These are phyloP conservation scores for Maudiozyma bulderi DNA, from an alignment of 805 yeast genomes.

Conservation along the genomic window DNA sequence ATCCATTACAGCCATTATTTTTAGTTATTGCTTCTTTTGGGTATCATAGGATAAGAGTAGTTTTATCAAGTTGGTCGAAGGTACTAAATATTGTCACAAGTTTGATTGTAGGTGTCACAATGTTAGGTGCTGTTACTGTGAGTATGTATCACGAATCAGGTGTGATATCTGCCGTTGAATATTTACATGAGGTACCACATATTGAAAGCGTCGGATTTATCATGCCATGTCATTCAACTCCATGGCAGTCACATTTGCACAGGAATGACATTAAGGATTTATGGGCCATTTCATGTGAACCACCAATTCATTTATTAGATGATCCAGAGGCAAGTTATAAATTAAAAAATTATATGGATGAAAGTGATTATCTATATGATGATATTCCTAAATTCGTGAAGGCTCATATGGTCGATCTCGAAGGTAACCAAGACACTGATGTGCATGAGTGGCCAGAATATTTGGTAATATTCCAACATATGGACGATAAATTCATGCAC, in stretches of 20 bases:
- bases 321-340: conserved; percentile 24
- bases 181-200: conserved; percentile 33
- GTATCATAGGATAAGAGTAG: not conserved
- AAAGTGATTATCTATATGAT: conserved; percentile 74
- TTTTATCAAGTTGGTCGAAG: not conserved
- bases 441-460: conserved; percentile 59
- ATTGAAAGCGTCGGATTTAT: conserved; percentile 62
- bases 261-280: conserved; percentile 38
- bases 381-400: conserved; percentile 51
- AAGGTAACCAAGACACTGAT: conserved; percentile 12
- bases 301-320: conserved; percentile 47
- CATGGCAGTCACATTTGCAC: conserved; percentile 82
- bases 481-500: conserved; percentile 38
- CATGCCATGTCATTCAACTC: conserved; percentile 96
- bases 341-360: conserved; percentile 56
- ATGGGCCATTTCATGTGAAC: conserved; percentile 88
- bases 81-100: not conserved
- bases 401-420: conserved; percentile 38
- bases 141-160: conserved; percentile 79
- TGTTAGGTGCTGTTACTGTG: conserved; percentile 32
- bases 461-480: conserved; percentile 59
- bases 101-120: conserved; percentile 14
- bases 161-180: conserved; percentile 56
- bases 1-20: conserved; percentile 72
- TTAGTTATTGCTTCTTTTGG: conserved; percentile 42